Percentiles rank a stretch among this genome's conserved stretches.
phyloP scores from a whole-genome alignment of 192 early-diverging fungal species.

The Umbelopsis isabellina region DNA sequence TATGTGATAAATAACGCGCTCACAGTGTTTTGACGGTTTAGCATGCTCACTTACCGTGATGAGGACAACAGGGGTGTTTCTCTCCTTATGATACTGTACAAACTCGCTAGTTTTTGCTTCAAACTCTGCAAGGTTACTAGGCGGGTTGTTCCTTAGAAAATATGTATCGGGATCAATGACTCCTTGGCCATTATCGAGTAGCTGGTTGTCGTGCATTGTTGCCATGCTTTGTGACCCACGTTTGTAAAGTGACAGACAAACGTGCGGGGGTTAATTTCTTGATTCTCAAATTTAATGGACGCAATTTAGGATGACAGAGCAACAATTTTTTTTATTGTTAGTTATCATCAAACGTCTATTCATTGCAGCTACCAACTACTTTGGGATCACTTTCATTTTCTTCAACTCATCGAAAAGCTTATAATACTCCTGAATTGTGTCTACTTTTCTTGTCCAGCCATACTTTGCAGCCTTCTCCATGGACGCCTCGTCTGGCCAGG shows the following conservation, averaged over 20 bases:
- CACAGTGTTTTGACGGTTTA: not conserved
- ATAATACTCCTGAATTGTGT: not conserved
- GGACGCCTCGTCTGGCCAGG: conserved; percentile 6
- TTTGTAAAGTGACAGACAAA: not conserved
- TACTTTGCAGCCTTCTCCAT: conserved; percentile 1
- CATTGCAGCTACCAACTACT: not conserved
- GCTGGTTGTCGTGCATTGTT: conserved; percentile 13
- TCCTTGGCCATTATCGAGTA: conserved; percentile 45
- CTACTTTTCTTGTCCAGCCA: not conserved
- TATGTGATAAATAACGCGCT: not conserved
- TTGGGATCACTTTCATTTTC: conserved; percentile 7
- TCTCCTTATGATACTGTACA: conserved; percentile 52
- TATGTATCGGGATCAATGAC: conserved; percentile 75
- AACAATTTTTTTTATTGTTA: too few relatives aligned
- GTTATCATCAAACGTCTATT: not conserved
- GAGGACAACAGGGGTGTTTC: conserved; percentile 75
- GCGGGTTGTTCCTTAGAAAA: conserved; percentile 72
- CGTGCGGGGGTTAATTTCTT: too few relatives aligned
- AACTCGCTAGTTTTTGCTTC: conserved; percentile 62
- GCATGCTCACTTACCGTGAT: conserved; percentile 65
- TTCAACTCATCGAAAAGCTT: conserved; percentile 14
- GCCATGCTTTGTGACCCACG: not conserved
- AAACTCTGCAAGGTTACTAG: conserved; percentile 61
- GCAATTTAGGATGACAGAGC: too few relatives aligned
- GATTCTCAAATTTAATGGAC: too few relatives aligned